Evolutionary conservation across 2,329 filamentous ascomycete species (phyloP), one percentile per base, ranked within the genome.

Genomic region (Trichoderma polysporum): DNA sequence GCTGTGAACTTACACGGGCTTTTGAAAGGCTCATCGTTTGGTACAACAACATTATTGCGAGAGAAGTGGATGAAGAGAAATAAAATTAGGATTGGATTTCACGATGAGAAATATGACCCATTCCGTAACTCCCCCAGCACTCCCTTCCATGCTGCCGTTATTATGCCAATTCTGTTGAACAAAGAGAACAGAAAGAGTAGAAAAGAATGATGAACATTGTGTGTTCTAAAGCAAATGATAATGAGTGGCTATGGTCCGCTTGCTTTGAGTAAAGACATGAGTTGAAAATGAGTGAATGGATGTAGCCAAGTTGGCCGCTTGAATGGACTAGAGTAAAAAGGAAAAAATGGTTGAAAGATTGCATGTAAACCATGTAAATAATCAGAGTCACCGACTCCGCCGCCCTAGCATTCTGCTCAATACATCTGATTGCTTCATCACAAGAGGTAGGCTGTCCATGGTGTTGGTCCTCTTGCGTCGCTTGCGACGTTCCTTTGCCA

Each of bases 341-440:
- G 15, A 2, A 19, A 37, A 3, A 49, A 47, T 25, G 15, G 29
- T 10, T 17, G 12, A 54, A 56, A 47, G 25, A 17, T 9, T 22
- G 41, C 3, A 49, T 50, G 22, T 13, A 27, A 45, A 31, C 10
- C 2, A 50, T 5, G 25, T n/a, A 29, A 29, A 27, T 8, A 4
- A 25, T 25, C 37, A 22, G 19, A 2, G 2, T 50, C 41, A 66
- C 7, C 66, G 57, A 59, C 73, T 77, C 33, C 75, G 73, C 19
- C 78, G 73, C 19, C 79, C 77, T 17, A 80, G 71, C 69, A 82
- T 77, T 22, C 78, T 75, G 25, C 77, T 77, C 57, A 81, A 74
- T 5, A 80, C 75, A 58, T 79, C 79, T 31, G 69, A 39, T 27
- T 68, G 66, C 31, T 58, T 52, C 54, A 39, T 29, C 13, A 60